Conservation (phyloP, 2,329 filamentous ascomycete species). For the Paecilomyces dactylethromorphus region DNA sequence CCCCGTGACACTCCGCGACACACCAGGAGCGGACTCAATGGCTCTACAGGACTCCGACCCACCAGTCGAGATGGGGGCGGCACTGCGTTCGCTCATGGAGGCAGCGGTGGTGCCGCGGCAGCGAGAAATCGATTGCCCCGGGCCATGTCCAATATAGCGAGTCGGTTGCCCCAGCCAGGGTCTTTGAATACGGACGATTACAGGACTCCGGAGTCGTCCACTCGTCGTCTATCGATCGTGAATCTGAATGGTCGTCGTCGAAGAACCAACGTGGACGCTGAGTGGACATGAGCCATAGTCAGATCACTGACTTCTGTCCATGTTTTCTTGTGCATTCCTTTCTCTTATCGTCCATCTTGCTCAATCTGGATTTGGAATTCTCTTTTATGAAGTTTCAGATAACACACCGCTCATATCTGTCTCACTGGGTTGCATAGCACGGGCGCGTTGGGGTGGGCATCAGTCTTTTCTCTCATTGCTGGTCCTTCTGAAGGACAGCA, state of each 20-base stretch:
- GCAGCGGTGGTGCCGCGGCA: conserved; percentile 24
- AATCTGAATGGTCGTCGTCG: conserved; percentile 26
- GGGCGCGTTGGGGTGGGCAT: conserved; percentile 13
- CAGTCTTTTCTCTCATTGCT: background rate
- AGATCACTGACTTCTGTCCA: background rate
- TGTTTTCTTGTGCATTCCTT: conserved; percentile 5
- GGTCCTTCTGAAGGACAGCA: background rate
- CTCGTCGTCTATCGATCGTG: conserved; percentile 27
- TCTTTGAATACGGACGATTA: conserved; percentile 31
- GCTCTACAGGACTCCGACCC: conserved; percentile 31
- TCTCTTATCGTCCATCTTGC: conserved; percentile 1
- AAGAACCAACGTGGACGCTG: conserved; percentile 30
- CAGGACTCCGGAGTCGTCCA: conserved; percentile 23
- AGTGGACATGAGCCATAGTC: conserved; percentile 21
- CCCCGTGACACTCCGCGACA: conserved; percentile 35
- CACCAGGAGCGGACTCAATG: conserved; percentile 30
- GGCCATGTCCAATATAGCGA: conserved; percentile 30
- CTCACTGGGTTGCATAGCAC: conserved; percentile 16
- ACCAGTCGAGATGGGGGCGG: conserved; percentile 35
- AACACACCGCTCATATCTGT: background rate
- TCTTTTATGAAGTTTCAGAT: background rate
- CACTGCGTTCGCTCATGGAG: conserved; percentile 19
- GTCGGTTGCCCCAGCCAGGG: conserved; percentile 30
- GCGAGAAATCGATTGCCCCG: conserved; percentile 31
- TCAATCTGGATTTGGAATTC: background rate